Evolutionary conservation across 129 eudicot genomes (phyloP), one percentile per base, ranked within the genome.

Genomic region (Chrysanthemum makinoi): DNA sequence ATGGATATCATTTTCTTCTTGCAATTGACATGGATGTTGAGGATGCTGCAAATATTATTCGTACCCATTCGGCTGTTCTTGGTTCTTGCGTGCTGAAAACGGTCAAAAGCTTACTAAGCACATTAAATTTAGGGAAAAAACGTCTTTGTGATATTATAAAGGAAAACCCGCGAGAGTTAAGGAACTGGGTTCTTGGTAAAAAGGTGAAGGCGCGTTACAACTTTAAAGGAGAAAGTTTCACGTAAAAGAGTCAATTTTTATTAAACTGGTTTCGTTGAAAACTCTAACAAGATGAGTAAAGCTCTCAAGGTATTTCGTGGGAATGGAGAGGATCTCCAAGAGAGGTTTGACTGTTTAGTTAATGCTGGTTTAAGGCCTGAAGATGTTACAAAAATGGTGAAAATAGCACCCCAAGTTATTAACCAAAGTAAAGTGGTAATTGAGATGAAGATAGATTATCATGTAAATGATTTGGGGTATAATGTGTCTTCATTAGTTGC

Each of bases 301-400:
- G 96, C 93, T 19, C 66, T 89, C 18, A 85, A 80, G 79, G 54
- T 62, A 10, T 86, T 92, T 62, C 80, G 89, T 56, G 98, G 98
- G 65, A 83, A 80, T 47, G 89, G 87, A 64, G 70, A 62, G 35
- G 85, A 88, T 66, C 89, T 92, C 66, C 96, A 83, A 70, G 96
- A 92, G 67, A 83, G 98, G 82, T 89, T 89, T 50, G 86, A 89
- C 72, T 92, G 88, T 82, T 76, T 89, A 43, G 88, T 92, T 26
- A 73, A 78, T 8, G 83, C 79, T 16, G 98, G 98, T 59, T 80
- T 92, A 62, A 78, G 61, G 50, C 79, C 33, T 0, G 72, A 80
- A 68, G 84, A 83, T 48, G 95, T 85, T 61, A 17, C 62, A 10
- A 54, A 53, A 20, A 85, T 89, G 98, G 70, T 92, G 16, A 89